phyloP scores from a whole-genome alignment of 169 alveolate genomes.

The Plasmodium vinckei region DNA sequence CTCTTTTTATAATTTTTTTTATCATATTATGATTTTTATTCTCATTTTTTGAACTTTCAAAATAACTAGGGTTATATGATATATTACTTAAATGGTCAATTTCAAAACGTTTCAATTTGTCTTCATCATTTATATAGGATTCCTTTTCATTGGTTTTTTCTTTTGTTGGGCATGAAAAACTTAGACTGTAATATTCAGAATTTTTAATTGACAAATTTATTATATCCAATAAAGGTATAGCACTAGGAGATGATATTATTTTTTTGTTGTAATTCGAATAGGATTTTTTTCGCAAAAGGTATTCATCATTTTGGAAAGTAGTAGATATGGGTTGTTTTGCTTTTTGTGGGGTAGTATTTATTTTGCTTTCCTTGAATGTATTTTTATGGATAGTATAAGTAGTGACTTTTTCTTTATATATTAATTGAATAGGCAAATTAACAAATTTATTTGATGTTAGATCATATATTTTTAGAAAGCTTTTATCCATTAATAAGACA shows the following conservation, averaged over 20 bases:
- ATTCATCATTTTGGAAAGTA: not conserved
- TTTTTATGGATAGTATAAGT: constrained; percentile 12
- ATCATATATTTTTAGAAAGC: constrained; percentile 49
- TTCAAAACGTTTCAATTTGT: not conserved
- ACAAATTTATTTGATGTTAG: constrained; percentile 39
- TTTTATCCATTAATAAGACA: constrained; percentile 45
- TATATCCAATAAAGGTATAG: constrained; percentile 37
- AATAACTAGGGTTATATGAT: not conserved
- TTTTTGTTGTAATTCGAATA: constrained; percentile 12
- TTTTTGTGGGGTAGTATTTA: not conserved
- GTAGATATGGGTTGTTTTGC: not conserved
- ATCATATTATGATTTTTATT: constrained; percentile 2
- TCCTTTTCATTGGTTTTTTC: not conserved
- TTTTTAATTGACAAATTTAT: constrained; percentile 32
- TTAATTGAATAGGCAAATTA: constrained; percentile 54
- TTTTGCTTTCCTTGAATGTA: not conserved
- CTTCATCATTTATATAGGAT: not conserved
- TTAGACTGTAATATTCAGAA: constrained; percentile 10
- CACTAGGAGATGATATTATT: constrained; percentile 16
- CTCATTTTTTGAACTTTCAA: no score
- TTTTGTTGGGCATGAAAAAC: constrained; percentile 16
- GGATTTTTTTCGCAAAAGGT: constrained; percentile 1
- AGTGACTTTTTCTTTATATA: constrained; percentile 42
- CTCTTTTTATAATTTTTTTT: constrained; percentile 57
- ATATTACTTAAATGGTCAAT: not conserved